Conservation (phyloP, 805 yeast genomes). For the Citeromyces nyonsensis region DNA sequence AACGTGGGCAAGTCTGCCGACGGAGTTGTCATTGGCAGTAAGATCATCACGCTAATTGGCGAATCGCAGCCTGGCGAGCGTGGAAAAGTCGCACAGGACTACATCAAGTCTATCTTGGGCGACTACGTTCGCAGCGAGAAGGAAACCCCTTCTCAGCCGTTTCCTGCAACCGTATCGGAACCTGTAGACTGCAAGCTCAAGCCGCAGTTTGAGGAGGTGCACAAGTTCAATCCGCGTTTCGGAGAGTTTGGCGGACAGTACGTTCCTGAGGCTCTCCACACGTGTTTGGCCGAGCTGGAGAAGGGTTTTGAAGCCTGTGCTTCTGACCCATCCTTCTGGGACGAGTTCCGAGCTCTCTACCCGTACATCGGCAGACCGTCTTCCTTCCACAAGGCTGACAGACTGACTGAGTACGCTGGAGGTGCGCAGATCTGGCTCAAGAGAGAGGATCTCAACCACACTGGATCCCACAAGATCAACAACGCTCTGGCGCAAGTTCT, state of each 20-base stretch:
- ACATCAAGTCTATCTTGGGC: slow-evolving; percentile 48
- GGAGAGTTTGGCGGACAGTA: slow-evolving; percentile 98
- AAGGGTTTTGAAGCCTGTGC: slow-evolving; percentile 75
- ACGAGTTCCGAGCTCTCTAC: slow-evolving; percentile 71
- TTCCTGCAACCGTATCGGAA: slow-evolving; percentile 5
- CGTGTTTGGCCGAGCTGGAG: slow-evolving; percentile 84
- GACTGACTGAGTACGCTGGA: slow-evolving; percentile 80
- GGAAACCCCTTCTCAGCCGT: background rate
- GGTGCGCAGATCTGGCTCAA: slow-evolving; percentile 97
- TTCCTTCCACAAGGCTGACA: slow-evolving; percentile 76
- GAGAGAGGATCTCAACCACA: slow-evolving; percentile 89
- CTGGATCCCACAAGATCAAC: slow-evolving; percentile 81
- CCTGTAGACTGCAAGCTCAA: no score
- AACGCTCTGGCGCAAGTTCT: slow-evolving; percentile 75
- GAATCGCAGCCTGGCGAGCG: slow-evolving; percentile 40
- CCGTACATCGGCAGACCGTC: slow-evolving; percentile 96
- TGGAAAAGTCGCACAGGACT: slow-evolving; percentile 47
- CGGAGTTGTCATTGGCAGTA: slow-evolving; percentile 94
- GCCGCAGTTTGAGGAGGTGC: slow-evolving; percentile 35
- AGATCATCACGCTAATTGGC: slow-evolving; percentile 58
- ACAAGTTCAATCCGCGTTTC: slow-evolving; percentile 61
- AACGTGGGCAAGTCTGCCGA: slow-evolving; percentile 73
- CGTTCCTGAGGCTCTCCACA: slow-evolving; percentile 91
- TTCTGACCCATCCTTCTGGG: slow-evolving; percentile 89
- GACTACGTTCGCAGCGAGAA: no score